Base-by-base conservation (phyloP, 352 stramenopile genomes). In the Pythium sukuiense region DNA sequence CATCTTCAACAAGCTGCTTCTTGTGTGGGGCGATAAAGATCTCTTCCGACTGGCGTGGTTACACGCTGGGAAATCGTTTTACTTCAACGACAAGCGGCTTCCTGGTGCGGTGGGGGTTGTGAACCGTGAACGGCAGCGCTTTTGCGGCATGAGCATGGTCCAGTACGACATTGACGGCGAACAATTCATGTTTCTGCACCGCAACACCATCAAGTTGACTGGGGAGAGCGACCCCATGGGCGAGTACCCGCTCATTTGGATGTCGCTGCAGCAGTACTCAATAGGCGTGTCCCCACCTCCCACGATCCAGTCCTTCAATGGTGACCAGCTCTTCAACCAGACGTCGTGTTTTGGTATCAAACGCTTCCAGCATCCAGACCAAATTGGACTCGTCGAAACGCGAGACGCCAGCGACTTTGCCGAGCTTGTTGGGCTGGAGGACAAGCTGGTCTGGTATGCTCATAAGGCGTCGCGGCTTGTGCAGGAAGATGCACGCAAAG, bases 301-400 rank as follows among this genome's bases (percentile, higher is more conserved):
- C 11, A 75, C 66, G 41, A 79, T 90, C 24, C 70, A 80, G 46
- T 89, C 80, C 8, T 90, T 81, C 46, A 89, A 79, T 35, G 80
- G 82, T 27, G 53, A 76, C 2, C 81, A 74, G 48, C 61, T 91
- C 2, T 91, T 91, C 58, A 87, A 87, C 33, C 65, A 89, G 67
- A 81, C 72, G 12, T 89, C 83, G 14, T 89, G 80, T 59, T 91
- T 91, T 49, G 83, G 83, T 9, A 59, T 88, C 14, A 91, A 86
- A 61, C 72, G 79, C 5, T 85, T 75, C 46, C n/a, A 54, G n/a
- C 35, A 30, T 41, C 62, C 58, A 4, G 3, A 61, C 5, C 52
- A 63, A 43, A 20, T 8, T 6, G 13, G 20, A 4, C 1, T 41
- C 2, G 57, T 74, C 6, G 13, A 52, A 29, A 74, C 63, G 43